Base-by-base conservation (phyloP, 176 grass and related monocot genomes). In the Raddia guianensis region DNA sequence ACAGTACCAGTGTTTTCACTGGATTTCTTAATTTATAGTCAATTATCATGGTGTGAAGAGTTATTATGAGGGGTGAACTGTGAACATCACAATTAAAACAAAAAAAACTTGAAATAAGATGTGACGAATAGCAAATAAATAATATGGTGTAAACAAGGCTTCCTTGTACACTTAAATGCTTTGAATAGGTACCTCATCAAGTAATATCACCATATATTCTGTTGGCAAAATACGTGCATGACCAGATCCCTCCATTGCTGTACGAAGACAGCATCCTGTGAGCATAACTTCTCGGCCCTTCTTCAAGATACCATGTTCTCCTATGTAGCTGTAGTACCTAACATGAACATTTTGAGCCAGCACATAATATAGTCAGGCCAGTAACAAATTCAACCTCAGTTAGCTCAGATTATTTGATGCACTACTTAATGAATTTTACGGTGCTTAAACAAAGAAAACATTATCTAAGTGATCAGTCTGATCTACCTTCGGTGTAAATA, bases 251-350 rank as follows among this genome's bases (percentile, higher is more conserved):
- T 91, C 92, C 33, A 70, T 87, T 42, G 92, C 90, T 81, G 81
- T 89, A 76, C 95, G 92, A 87, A 98, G 90, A 89, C 86, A 92
- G 87, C 95, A 98, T 75, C 95, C 95, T 51, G 92, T 93, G 47
- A 98, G 78, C 64, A 93, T 82, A 84, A 98, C 77, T 78, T 98
- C 92, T 80, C 92, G 90, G 47, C 95, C 92, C 84, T 93, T 98
- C 86, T 93, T 98, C 70, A 98, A 86, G 66, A 92, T 86, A 64
- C 90, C 88, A 87, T 91, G 71, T 60, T 90, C 77, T 60, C 89
- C 90, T 85, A 98, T 88, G 72, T 80, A 91, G 56, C 91, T 74
- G 81, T 98, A 98, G 62, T 90, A 98, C 84, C 95, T 98, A 62
- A 61, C 62, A 77, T 53, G 15, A 44, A 69, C 77, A 27, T 63